Evolutionary conservation across 176 grass and related monocot genomes (phyloP).

Genomic region (Triticum aestivum): IWGSC_CS_RefSeq_v2.1 NC_057797.1:713571058-713571557

Average conservation of each 20-base stretch:
- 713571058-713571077: constrained; percentile 95
- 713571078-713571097: constrained; percentile 46
- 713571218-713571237: background rate
- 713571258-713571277: background rate
- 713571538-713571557: constrained; percentile 69
- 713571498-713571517: background rate
- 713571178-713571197: constrained; percentile 14
- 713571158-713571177: constrained; percentile 15
- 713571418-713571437: background rate
- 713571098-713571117: constrained; percentile 5
- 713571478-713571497: background rate
- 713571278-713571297: background rate
- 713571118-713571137: constrained; percentile 5
- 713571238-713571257: background rate
- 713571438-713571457: background rate
- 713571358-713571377: background rate
- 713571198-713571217: background rate
- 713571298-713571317: background rate
- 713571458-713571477: background rate
- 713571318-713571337: background rate
- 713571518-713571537: constrained; percentile 20
- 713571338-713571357: background rate
- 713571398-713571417: background rate
- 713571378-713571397: background rate
- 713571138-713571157: background rate